Base-by-base conservation (phyloP, 225 moss, liverwort and hornwort genomes). In the Sphagnum contortum region DNA sequence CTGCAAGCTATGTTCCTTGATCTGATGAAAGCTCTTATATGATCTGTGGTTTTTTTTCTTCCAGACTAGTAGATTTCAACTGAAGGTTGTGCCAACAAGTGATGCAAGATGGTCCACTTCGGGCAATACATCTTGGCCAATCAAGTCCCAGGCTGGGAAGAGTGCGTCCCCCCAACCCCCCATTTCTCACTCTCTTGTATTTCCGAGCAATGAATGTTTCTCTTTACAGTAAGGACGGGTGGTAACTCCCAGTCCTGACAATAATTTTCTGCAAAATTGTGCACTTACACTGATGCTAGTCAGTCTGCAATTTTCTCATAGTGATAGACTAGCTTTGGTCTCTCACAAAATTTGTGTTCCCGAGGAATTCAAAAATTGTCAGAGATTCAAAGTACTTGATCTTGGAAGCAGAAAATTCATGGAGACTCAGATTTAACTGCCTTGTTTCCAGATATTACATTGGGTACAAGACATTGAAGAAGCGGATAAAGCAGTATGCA, bases 101-200 rank as follows among this genome's bases (percentile, higher is more conserved):
- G 29, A 29, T 29, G 29, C 75, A 86, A 77, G 75, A 86, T 86
- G 86, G 86, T 86, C 70, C 86, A 82, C 48, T 86, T 86, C 69
- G 79, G 79, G 59, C 82, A 81, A 70, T 76, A 74, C 57, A 80
- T 86, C 51, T 5, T 70, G 79, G 79, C 86, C 68, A 73, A 86
- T 58, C 86, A 79, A 75, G 73, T 79, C 56, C 77, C 77, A 14
- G 79, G 82, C 55, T 86, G 86, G 86, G 86, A 86, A 77, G 79
- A 86, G 86, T 86, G 69, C 13, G 85, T 69, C 53, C 46, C 48
- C 53, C 29, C 29, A 5, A 52, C 9, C 52, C 52, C 9, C 9
- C 6, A 6, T 52, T 52, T 52, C 7, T 52, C 9, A 5, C 7
- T 9, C 9, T 52, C 9, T 52, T 6, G 52, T 6, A 5, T 52